These are phyloP conservation scores for Penicillium decumbens DNA, from an alignment of 2,329 filamentous ascomycete genomes.

Conservation along the genomic window DNA sequence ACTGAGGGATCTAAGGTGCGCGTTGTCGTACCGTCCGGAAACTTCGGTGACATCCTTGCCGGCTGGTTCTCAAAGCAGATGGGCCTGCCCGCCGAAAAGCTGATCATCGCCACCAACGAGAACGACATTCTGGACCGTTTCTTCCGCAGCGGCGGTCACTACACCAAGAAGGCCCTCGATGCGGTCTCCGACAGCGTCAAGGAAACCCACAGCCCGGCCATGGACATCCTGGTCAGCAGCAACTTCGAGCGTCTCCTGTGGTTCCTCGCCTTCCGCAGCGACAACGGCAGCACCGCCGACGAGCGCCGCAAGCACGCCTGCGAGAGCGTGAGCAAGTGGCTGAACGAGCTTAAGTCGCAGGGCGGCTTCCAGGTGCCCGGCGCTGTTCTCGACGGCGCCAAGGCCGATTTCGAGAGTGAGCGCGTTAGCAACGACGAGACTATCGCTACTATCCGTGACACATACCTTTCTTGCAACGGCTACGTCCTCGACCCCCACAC, in stretches of 20 bases:
- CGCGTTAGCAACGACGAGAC: conserved; percentile 62
- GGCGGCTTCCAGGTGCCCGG: conserved; percentile 78
- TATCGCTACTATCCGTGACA: conserved; percentile 58
- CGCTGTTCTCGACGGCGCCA: conserved; percentile 66
- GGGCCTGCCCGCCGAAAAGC: conserved; percentile 81
- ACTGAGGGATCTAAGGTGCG: conserved; percentile 58
- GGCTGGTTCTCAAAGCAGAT: conserved; percentile 89
- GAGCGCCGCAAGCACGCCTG: conserved; percentile 53
- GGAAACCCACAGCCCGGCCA: conserved; percentile 88
- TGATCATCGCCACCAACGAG: conserved; percentile 91
- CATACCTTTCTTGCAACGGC: conserved; percentile 53
- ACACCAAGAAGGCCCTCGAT: conserved; percentile 71
- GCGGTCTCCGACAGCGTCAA: conserved; percentile 62
- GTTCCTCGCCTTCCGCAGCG: conserved; percentile 75
- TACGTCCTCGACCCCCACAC: conserved; percentile 94
- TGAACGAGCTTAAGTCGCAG: conserved; percentile 70
- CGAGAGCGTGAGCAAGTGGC: conserved; percentile 72
- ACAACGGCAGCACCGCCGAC: conserved; percentile 39
- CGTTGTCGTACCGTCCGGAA: conserved; percentile 89
- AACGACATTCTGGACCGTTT: conserved; percentile 93
- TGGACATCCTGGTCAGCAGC: conserved; percentile 94
- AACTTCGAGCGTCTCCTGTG: conserved; percentile 96
- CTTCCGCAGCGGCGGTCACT: conserved; percentile 75
- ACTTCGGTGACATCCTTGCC: conserved; percentile 86
- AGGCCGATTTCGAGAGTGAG: conserved; percentile 75